phyloP scores from a whole-genome alignment of 176 grass and related monocot species.

The Melocanna baccifera region DNA sequence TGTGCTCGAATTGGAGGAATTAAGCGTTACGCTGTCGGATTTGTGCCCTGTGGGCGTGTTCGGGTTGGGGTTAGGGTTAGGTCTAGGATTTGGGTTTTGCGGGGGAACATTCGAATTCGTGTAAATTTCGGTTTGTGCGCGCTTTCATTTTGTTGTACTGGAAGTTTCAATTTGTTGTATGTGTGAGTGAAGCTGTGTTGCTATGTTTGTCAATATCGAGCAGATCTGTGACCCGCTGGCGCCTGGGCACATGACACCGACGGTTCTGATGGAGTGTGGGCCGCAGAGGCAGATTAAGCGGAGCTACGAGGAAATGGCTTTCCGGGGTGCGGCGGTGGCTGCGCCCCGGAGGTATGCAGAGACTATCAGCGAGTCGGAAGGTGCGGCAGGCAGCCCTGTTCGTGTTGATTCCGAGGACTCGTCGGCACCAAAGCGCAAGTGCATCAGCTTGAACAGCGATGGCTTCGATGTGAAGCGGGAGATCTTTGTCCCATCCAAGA shows the following conservation, averaged over 20 bases:
- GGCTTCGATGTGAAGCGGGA: constrained; percentile 56
- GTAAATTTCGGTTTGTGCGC: neutral
- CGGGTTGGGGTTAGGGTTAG: neutral
- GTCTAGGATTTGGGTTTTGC: constrained; percentile 30
- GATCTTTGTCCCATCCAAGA: constrained; percentile 56
- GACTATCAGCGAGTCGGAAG: constrained; percentile 58
- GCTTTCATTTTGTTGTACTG: neutral
- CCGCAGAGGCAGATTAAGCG: constrained; percentile 54
- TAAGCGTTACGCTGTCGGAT: neutral
- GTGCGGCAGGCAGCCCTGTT: constrained; percentile 42
- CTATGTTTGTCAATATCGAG: neutral
- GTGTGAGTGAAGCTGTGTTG: constrained; percentile 1
- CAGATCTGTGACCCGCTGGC: constrained; percentile 40
- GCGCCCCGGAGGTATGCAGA: constrained; percentile 22
- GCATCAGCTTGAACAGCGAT: constrained; percentile 68
- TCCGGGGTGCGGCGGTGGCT: neutral
- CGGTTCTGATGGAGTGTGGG: constrained; percentile 50
- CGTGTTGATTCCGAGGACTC: constrained; percentile 72
- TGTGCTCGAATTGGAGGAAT: constrained; percentile 21
- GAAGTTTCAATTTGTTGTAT: neutral
- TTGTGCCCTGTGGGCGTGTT: neutral
- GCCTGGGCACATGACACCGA: constrained; percentile 60
- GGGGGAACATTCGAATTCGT: neutral
- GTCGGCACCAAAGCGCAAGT: constrained; percentile 67
- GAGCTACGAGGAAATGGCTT: constrained; percentile 41